Evolutionary conservation across 306 rosid species (phyloP), one percentile per base, ranked within the genome.

Genomic region (Vigna mungo): DNA sequence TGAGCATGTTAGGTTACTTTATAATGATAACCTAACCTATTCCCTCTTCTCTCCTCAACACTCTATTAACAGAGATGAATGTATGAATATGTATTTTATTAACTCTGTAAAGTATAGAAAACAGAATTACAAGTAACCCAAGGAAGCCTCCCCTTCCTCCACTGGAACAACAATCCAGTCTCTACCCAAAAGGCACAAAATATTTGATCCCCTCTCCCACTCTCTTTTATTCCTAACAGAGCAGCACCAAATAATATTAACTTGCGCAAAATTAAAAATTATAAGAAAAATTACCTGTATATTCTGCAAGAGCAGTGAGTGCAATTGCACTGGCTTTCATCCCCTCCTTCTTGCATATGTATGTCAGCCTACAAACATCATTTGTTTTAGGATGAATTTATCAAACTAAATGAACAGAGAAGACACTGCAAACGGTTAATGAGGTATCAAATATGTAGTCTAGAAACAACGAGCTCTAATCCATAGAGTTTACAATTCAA

Each of bases 341-440:
- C 44, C 92, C 95, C 85, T 94, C 98, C 86, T 88, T 92, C 88
- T 86, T 90, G 76, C 98, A 94, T 81, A 94, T 90, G 86, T 92
- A 88, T 78, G 88, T 94, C 51, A 94, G 86, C 91, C 98, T 94
- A 76, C 59, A 81, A 75, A 48, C 39, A 68, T 25, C 61, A 68
- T 72, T 55, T 8, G 47, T 49, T 61, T 46, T 37, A 65, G 52
- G 47, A 55, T 68, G 61, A 55, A 56, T 21, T 21, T 7, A 44
- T 15, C 18, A 69, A 84, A 80, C 79, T 72, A 23, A 27, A 70
- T 58, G 34, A 51, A 61, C 53, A 61, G 41, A 67, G 64, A 70
- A 54, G 48, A 14, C 41, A 60, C 46, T 25, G n/a, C 34, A 30
- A 53, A 63, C 69, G 9, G 56, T 70, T 43, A 69, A 43, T 20